Evolutionary conservation across 306 rosid genomes (phyloP), one percentile per base, ranked within the genome.

Genomic region (Prosopis cineraria): DNA sequence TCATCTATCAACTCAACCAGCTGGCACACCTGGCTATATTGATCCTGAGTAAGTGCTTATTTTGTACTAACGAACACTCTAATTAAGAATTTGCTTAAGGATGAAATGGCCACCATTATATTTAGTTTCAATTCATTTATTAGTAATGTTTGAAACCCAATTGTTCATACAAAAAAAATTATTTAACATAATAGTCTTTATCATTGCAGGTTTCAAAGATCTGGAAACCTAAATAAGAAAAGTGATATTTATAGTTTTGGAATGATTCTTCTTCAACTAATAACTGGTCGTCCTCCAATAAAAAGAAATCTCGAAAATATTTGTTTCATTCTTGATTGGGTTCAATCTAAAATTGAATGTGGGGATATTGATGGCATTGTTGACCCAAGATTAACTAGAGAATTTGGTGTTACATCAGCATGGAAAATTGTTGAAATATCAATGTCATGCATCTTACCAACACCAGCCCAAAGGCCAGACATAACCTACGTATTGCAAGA

Each of bases 11-110:
- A 82, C 86, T 0, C 47, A 0, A 25, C 37, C 60, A 7, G 85
- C 70, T 24, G 80, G 86, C 0, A 30, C 60, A 7, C 83, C 70
- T 24, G 80, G 86, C 0, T 85, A 85, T 29, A 29, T 85, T 10
- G 89, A 79, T 34, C 85, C 86, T 5, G 78, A 52, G 82, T 85
- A 73, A 85, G 85, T 59, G 7, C n/a, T n/a, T n/a, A n/a, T n/a
- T n/a, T n/a, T n/a, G n/a, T n/a, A n/a, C n/a, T n/a, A n/a, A n/a
- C n/a, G n/a, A n/a, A n/a, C n/a, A n/a, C n/a, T n/a, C n/a, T n/a
- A n/a, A n/a, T n/a, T n/a, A n/a, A n/a, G n/a, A n/a, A n/a, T n/a
- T n/a, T n/a, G n/a, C n/a, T n/a, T n/a, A n/a, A n/a, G n/a, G n/a
- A n/a, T n/a, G n/a, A n/a, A n/a, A n/a, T n/a, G n/a, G n/a, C n/a